These are phyloP conservation scores for Angophora floribunda DNA, from an alignment of 345 rosid genomes.

Conservation along the genomic window DNA sequence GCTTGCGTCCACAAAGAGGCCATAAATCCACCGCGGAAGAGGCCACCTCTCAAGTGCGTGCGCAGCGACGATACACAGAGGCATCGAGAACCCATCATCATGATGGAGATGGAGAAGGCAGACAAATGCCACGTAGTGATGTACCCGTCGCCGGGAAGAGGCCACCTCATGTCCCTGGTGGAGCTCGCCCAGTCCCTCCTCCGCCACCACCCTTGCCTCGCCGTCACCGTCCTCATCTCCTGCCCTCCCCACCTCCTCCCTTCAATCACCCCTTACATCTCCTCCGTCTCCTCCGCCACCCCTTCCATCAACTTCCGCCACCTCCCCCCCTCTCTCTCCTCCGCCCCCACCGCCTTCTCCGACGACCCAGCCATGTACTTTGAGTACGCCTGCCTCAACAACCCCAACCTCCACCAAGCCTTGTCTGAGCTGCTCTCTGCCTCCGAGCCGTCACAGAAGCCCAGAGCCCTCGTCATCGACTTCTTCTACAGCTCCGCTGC, in stretches of 20 bases:
- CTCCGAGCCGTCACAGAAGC: not conserved
- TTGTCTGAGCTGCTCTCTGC: not conserved
- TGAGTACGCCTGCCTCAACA: slow-evolving; percentile 1
- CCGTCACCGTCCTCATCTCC: slow-evolving; percentile 4
- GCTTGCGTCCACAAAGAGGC: too few relatives aligned
- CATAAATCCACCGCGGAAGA: not conserved
- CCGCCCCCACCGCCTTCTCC: not conserved
- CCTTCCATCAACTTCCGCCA: slow-evolving; percentile 11
- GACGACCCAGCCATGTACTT: not conserved
- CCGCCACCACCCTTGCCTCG: not conserved
- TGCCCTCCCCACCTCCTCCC: not conserved
- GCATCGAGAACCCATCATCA: not conserved
- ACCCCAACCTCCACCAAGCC: slow-evolving; percentile 4
- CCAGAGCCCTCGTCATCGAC: slow-evolving; percentile 12
- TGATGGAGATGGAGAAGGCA: not conserved
- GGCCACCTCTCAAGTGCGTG: not conserved
- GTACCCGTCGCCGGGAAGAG: slow-evolving; percentile 7
- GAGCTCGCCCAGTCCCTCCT: slow-evolving; percentile 9
- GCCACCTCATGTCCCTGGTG: slow-evolving; percentile 11
- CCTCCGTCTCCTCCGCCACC: slow-evolving; percentile 1
- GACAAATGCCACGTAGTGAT: not conserved
- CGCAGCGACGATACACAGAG: not conserved
- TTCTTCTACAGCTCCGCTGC: slow-evolving; percentile 6
- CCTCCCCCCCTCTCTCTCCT: not conserved
- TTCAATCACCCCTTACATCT: not conserved